Base-by-base conservation (phyloP, 2,329 filamentous ascomycete species). In the Ceratocystis smalleyi region DNA sequence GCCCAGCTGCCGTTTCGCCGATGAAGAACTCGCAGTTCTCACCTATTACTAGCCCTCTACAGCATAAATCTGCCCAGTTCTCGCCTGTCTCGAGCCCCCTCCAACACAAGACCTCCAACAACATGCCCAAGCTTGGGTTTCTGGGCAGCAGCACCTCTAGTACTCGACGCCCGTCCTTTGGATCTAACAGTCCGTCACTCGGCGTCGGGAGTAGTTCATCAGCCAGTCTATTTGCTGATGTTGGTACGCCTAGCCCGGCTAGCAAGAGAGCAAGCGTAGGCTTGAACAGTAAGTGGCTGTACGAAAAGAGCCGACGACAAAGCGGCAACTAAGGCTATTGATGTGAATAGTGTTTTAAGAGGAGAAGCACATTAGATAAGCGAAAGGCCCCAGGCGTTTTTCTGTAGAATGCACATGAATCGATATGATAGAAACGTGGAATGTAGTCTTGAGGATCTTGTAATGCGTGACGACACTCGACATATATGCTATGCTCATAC, bases 211-310 rank as follows among this genome's bases (percentile, higher is more conserved):
- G 74, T 54, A 81, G 76, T 70, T 78, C 73, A 32, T 74, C 76
- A 5, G 74, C 76, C 47, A 79, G 77, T 65, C 64, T 76, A 35
- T 82, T 84, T 68, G 73, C 77, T 22, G 82, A 83, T n/a, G 83
- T 86, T 1, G 79, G 81, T 15, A 86, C 86, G 19, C 88, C 88
- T 1, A 91, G 85, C 68, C 88, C 89, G 5, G 75, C 78, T 5
- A 79, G 81, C 45, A 90, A 87, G 76, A 81, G 84, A 65, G 85
- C 86, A 51, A 91, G 83, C 68, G 83, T 95, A 62, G 84, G 85
- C 0, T 72, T 96, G 71, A 96, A 92, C 74, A 96, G 85, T 76
- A 95, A 94, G 76, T 97, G 92, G 92, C 75, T 96, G 67, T 97
- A 96, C 72, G 90, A 96, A 74, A 89, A 85, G 75, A 87, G 88